phyloP scores from a whole-genome alignment of 2,329 filamentous ascomycete genomes.

The Colletotrichum sp. region DNA sequence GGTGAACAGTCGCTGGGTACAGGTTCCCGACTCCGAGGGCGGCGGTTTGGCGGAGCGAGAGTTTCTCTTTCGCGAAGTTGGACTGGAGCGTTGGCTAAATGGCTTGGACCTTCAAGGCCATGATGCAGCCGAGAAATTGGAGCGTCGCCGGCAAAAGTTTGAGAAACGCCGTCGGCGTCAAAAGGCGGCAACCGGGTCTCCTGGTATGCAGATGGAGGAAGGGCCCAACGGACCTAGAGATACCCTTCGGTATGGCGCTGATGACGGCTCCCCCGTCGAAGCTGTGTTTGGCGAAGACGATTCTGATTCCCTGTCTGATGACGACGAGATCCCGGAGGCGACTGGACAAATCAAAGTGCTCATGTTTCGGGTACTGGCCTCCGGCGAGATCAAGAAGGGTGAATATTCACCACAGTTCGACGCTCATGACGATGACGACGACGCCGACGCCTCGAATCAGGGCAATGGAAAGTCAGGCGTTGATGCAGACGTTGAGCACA shows the following conservation, averaged over 20 bases:
- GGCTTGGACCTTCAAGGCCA: slow-evolving; percentile 94
- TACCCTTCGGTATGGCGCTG: slow-evolving; percentile 81
- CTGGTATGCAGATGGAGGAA: slow-evolving; percentile 41
- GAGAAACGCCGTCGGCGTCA: slow-evolving; percentile 71
- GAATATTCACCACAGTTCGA: slow-evolving; percentile 99
- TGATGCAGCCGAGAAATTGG: slow-evolving; percentile 86
- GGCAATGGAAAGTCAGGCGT: slow-evolving; percentile 63
- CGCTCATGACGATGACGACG: slow-evolving; percentile 92
- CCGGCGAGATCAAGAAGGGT: slow-evolving; percentile 95
- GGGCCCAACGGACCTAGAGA: slow-evolving; percentile 51
- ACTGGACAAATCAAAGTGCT: slow-evolving; percentile 98
- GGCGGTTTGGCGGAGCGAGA: slow-evolving; percentile 95
- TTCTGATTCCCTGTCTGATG: slow-evolving; percentile 74
- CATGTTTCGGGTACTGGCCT: slow-evolving; percentile 92
- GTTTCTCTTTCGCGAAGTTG: slow-evolving; percentile 96
- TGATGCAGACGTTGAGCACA: slow-evolving; percentile 90
- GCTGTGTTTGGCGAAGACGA: slow-evolving; percentile 72
- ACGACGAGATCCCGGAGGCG: slow-evolving; percentile 91
- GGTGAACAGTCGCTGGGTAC: slow-evolving; percentile 99
- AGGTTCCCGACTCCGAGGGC: slow-evolving; percentile 87
- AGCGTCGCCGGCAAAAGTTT: slow-evolving; percentile 84
- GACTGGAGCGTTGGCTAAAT: slow-evolving; percentile 94
- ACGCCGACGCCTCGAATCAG: slow-evolving; percentile 54
- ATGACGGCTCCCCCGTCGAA: slow-evolving; percentile 77
- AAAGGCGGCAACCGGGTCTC: slow-evolving; percentile 49